phyloP scores from a whole-genome alignment of 73 alveolate genomes.

The Paramecium biaurelia region DNA sequence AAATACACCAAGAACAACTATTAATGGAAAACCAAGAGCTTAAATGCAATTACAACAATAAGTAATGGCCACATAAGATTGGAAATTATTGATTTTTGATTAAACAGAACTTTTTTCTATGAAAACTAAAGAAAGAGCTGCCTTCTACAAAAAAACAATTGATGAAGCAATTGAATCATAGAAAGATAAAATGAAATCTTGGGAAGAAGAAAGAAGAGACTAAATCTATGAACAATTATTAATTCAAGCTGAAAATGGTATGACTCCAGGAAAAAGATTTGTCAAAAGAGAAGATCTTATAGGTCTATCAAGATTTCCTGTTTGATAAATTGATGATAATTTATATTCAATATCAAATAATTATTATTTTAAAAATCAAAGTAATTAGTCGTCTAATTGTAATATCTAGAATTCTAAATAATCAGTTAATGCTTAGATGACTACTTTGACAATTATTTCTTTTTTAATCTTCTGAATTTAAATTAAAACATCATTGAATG shows the following conservation, averaged over 20 bases:
- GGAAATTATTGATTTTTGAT: slow-evolving; percentile 36
- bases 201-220: slow-evolving; percentile 47
- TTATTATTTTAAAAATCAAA: not conserved
- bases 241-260: not conserved
- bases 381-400: not conserved
- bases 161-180: slow-evolving; percentile 23
- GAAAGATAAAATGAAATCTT: not conserved
- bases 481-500: not conserved
- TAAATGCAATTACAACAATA: not conserved
- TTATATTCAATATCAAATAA: not conserved
- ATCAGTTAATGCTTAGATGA: not conserved
- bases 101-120: not conserved
- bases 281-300: slow-evolving; percentile 14
- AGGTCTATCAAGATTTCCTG: slow-evolving; percentile 18
- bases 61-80: not conserved
- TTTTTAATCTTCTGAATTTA: not conserved
- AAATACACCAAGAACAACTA: not conserved
- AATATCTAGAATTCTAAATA: not conserved
- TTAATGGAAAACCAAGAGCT: slow-evolving; percentile 47
- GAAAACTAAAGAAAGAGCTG: not conserved
- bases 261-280: slow-evolving; percentile 51
- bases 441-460: not conserved
- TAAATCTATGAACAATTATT: not conserved
- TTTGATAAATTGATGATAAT: not conserved
- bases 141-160: not conserved